Percentiles rank a stretch among this genome's conserved stretches.
Conservation (phyloP, 1,139 yeast genomes). For the Candida buenavistaensis region DNA sequence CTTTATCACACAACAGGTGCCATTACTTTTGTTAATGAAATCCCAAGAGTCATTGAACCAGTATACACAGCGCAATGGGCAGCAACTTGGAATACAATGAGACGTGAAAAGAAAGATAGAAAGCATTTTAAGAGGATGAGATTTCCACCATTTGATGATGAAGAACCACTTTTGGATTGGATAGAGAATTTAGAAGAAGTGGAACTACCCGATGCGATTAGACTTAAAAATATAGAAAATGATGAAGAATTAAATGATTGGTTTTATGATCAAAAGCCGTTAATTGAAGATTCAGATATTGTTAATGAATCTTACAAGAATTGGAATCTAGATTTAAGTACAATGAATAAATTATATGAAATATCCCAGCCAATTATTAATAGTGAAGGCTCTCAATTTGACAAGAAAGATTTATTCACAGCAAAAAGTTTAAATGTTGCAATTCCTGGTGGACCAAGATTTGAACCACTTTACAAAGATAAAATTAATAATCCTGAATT, state of each 20-base stretch:
- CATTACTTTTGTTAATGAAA: conserved; percentile 90
- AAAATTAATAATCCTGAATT: conserved; percentile 53
- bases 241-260: conserved; percentile 70
- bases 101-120: conserved; percentile 90
- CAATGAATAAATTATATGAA: conserved; percentile 66
- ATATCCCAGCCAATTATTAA: conserved; percentile 70
- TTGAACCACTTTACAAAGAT: conserved; percentile 82
- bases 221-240: conserved; percentile 60
- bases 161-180: conserved; percentile 90
- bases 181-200: conserved; percentile 71
- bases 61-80: conserved; percentile 96
- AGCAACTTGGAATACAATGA: conserved; percentile 87
- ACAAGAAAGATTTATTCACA: conserved; percentile 75
- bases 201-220: conserved; percentile 71
- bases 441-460: conserved; percentile 94
- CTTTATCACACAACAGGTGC: conserved; percentile 92
- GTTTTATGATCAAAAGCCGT: conserved; percentile 79
- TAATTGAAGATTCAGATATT: conserved; percentile 51
- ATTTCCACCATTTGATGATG: conserved; percentile 97
- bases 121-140: conserved; percentile 87
- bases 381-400: conserved; percentile 63
- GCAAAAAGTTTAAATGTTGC: conserved; percentile 88
- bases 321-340: conserved; percentile 66
- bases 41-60: conserved; percentile 90
- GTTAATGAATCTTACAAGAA: conserved; percentile 77